Conservation (phyloP, 768 basidiomycete genomes). For the Suillus paluster region DNA sequence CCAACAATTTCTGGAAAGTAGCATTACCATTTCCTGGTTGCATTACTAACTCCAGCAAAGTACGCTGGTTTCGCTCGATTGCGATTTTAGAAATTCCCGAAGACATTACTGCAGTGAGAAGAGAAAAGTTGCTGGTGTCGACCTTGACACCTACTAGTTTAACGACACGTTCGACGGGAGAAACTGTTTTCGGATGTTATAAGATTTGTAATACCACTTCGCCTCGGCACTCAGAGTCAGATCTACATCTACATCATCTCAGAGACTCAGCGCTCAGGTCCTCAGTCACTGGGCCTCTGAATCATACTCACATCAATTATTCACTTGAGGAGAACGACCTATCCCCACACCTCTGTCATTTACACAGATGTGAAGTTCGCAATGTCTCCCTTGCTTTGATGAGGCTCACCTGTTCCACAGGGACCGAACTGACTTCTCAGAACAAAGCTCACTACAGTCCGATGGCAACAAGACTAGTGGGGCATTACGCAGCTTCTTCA, state of each 20-base stretch:
- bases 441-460: not conserved
- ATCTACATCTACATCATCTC: not conserved
- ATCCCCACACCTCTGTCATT: not conserved
- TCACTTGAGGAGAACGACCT: not conserved
- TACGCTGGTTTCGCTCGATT: slow-evolving; percentile 66
- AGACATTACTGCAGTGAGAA: slow-evolving; percentile 27
- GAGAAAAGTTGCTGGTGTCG: not conserved
- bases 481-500: slow-evolving; percentile 33
- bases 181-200: not conserved
- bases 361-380: not conserved
- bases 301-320: no score
- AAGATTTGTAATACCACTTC: slow-evolving; percentile 1
- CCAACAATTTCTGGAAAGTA: slow-evolving; percentile 1
- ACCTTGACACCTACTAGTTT: no score
- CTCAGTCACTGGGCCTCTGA: no score
- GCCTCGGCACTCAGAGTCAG: not conserved
- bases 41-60: slow-evolving; percentile 67
- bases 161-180: no score
- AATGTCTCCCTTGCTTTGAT: not conserved
- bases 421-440: not conserved
- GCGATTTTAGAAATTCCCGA: slow-evolving; percentile 56
- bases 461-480: not conserved
- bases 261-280: no score
- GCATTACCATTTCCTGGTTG: slow-evolving; percentile 82
- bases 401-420: not conserved